A percentile compares a stretch with the other conserved stretches of the same genome.
Conservation (phyloP, 768 basidiomycete genomes). For the Suillus alpinus region DNA sequence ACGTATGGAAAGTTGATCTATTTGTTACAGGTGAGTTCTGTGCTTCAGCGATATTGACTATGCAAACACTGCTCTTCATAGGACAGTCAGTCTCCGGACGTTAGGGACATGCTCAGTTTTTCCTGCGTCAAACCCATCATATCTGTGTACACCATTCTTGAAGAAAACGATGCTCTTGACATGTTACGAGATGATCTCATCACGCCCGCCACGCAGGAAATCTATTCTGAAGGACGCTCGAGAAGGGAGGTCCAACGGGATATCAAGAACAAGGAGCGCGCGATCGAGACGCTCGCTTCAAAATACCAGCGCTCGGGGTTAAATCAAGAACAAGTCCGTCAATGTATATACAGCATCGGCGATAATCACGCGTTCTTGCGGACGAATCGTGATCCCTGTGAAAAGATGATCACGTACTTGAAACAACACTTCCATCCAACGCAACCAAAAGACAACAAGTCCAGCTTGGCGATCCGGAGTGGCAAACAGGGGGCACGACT, state of each 20-base stretch:
- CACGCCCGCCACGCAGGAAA: constrained; percentile 77
- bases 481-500: constrained; percentile 78
- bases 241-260: constrained; percentile 81
- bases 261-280: constrained; percentile 81
- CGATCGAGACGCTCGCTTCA: constrained; percentile 70
- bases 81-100: constrained; percentile 85
- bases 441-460: constrained; percentile 58
- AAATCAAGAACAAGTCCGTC: constrained; percentile 63
- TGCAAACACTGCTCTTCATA: constrained; percentile 23
- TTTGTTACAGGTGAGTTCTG: constrained; percentile 62
- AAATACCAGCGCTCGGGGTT: constrained; percentile 60
- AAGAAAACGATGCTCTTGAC: constrained; percentile 59
- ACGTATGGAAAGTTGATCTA: constrained; percentile 88
- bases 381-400: constrained; percentile 85
- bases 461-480: constrained; percentile 75
- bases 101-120: constrained; percentile 76
- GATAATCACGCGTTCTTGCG: constrained; percentile 89
- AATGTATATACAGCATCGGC: constrained; percentile 85
- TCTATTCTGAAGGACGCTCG: constrained; percentile 65
- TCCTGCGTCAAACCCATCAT: constrained; percentile 76
- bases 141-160: constrained; percentile 68
- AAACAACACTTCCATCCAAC: constrained; percentile 78
- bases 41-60: background rate
- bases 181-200: constrained; percentile 77
- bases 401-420: constrained; percentile 75